These are phyloP conservation scores for Hymenoscyphus fraxineus DNA, from an alignment of 2,329 filamentous ascomycete genomes.

Conservation along the genomic window DNA sequence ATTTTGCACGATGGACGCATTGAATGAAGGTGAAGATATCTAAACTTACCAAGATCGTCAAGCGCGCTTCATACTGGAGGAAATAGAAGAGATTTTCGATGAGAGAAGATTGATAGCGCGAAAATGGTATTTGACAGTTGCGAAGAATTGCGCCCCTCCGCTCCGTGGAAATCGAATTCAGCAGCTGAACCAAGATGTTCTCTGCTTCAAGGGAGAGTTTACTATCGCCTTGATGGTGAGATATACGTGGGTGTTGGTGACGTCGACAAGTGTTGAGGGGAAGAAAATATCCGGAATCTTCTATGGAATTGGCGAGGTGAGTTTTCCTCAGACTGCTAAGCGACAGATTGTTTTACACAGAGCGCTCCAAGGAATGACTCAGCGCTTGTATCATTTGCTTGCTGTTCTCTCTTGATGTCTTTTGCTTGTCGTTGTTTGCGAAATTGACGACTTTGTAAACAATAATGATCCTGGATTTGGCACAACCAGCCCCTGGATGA, in stretches of 20 bases:
- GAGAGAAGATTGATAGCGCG: not conserved
- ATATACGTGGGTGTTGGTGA: not conserved
- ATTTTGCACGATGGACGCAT: not conserved
- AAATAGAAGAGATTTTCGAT: not conserved
- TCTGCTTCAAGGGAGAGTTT: not conserved
- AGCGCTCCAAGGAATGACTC: not conserved
- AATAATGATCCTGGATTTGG: not conserved
- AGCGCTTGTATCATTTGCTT: not conserved
- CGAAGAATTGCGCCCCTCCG: not conserved
- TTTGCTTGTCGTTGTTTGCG: not conserved
- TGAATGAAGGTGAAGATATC: not conserved
- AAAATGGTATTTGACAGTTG: not conserved
- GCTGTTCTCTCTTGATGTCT: not conserved
- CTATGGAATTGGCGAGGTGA: not conserved
- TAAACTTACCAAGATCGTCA: not conserved
- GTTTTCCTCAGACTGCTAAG: not conserved
- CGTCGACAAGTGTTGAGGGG: not conserved
- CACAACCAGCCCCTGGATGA: not conserved
- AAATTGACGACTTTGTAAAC: not conserved
- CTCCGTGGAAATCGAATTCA: not conserved
- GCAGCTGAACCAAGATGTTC: not conserved
- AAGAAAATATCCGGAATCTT: not conserved
- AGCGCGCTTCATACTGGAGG: not conserved
- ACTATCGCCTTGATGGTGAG: not conserved
- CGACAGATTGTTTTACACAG: not conserved